phyloP scores from a whole-genome alignment of 1,139 yeast species.

The Kurtzmaniella natalensis region DNA sequence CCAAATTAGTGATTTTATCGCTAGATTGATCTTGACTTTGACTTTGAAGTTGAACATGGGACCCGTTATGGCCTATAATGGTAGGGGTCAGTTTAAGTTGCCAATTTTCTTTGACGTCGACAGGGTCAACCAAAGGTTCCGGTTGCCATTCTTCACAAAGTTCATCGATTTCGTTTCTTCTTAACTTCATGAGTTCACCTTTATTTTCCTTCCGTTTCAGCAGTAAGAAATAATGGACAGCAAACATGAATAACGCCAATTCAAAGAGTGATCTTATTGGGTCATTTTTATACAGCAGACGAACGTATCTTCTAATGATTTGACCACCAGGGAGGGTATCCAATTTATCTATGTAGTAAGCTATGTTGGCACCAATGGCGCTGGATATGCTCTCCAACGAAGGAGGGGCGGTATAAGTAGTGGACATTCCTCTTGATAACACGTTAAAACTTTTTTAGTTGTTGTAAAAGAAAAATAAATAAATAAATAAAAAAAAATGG shows the following conservation, averaged over 20 bases:
- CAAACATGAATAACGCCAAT: constrained; percentile 73
- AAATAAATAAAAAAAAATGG: too few relatives aligned
- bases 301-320: constrained; percentile 69
- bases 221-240: constrained; percentile 77
- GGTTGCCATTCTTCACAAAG: constrained; percentile 91
- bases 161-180: constrained; percentile 71
- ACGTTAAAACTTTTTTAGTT: too few relatives aligned
- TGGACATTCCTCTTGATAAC: too few relatives aligned
- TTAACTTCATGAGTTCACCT: constrained; percentile 62
- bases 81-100: constrained; percentile 60
- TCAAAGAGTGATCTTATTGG: constrained; percentile 89
- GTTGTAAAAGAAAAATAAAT: too few relatives aligned
- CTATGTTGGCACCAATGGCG: constrained; percentile 32
- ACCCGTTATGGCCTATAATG: constrained; percentile 52
- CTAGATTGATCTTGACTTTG: not conserved
- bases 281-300: constrained; percentile 89
- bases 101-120: constrained; percentile 55
- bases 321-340: constrained; percentile 75
- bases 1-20: constrained; percentile 46
- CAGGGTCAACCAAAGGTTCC: constrained; percentile 63
- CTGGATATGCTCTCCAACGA: constrained; percentile 36
- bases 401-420: constrained; percentile 32
- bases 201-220: constrained; percentile 79
- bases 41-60: constrained; percentile 38
- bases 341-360: constrained; percentile 32